These are phyloP conservation scores for Fusarium kyushuense DNA, from an alignment of 2,329 filamentous ascomycete species.

Conservation along the genomic window DNA sequence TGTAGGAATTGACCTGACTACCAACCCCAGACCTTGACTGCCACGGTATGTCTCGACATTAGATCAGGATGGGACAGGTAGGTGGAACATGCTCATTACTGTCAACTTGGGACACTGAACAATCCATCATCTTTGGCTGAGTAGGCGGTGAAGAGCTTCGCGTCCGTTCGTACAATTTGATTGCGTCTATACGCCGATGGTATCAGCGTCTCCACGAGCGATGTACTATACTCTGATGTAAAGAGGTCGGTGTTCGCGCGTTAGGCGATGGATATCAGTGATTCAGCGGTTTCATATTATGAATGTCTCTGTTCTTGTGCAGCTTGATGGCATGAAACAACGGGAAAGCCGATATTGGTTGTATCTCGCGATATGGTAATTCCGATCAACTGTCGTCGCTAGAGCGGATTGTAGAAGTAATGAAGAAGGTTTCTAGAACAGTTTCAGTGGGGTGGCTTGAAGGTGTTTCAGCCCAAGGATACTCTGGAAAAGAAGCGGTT, in stretches of 20 bases:
- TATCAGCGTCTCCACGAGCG: constrained; percentile 38
- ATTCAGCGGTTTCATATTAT: not conserved
- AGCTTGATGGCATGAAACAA: constrained; percentile 3
- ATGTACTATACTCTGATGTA: not conserved
- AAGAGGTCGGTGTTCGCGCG: not conserved
- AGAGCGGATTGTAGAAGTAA: constrained; percentile 37
- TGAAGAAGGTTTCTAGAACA: constrained; percentile 48
- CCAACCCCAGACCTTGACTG: constrained; percentile 34
- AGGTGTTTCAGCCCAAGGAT: constrained; percentile 44
- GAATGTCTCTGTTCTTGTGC: not conserved
- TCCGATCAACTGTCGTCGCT: constrained; percentile 19
- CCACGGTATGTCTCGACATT: constrained; percentile 31
- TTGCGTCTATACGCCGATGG: constrained; percentile 37
- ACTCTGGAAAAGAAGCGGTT: constrained; percentile 37
- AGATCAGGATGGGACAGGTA: constrained; percentile 24
- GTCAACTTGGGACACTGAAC: constrained; percentile 2
- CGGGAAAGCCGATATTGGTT: constrained; percentile 11
- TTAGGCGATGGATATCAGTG: not conserved
- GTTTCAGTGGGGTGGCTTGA: constrained; percentile 38
- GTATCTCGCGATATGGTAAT: constrained; percentile 1
- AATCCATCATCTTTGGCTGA: constrained; percentile 24
- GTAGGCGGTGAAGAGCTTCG: constrained; percentile 35
- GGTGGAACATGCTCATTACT: constrained; percentile 4
- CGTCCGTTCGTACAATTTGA: constrained; percentile 26
- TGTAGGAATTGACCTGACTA: constrained; percentile 17